Percentiles rank a stretch among this genome's conserved stretches.
Conservation (phyloP, 1,139 yeast genomes). For the Sugiyamaella japonica region DNA sequence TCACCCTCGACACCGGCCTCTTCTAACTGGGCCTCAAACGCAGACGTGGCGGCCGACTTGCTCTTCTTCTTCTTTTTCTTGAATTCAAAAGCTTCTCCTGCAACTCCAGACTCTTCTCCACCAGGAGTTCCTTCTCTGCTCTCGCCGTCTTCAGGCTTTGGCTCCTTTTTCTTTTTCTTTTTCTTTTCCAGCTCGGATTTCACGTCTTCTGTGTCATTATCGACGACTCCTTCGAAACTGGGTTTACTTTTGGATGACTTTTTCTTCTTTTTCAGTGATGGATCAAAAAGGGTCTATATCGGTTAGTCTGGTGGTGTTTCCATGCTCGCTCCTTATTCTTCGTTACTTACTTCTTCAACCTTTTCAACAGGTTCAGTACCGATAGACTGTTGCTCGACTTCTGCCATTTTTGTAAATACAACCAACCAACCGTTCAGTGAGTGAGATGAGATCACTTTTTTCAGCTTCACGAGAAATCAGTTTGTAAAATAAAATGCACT, state of each 20-base stretch:
- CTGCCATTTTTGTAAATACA: slow-evolving; percentile 7
- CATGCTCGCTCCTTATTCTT: too few relatives aligned
- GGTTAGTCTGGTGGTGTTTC: too few relatives aligned
- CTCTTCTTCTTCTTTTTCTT: slow-evolving; percentile 84
- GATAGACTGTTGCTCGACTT: slow-evolving; percentile 5
- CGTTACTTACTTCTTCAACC: slow-evolving; percentile 10
- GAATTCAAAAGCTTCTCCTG: slow-evolving; percentile 60
- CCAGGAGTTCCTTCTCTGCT: slow-evolving; percentile 44
- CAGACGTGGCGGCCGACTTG: slow-evolving; percentile 60
- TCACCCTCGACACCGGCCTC: slow-evolving; percentile 69
- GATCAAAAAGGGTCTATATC: slow-evolving; percentile 32
- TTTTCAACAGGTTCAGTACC: slow-evolving; percentile 11
- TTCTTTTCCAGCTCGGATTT: slow-evolving; percentile 16
- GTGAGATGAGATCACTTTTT: slow-evolving; percentile 11
- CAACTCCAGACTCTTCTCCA: slow-evolving; percentile 10
- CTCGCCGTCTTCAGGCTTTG: slow-evolving; percentile 53
- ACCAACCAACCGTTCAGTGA: background rate
- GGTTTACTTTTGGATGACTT: slow-evolving; percentile 50
- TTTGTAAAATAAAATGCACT: slow-evolving; percentile 7
- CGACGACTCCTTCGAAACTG: slow-evolving; percentile 42
- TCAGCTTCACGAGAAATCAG: slow-evolving; percentile 8
- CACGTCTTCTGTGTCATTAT: slow-evolving; percentile 25
- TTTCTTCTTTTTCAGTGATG: slow-evolving; percentile 74
- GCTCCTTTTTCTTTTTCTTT: slow-evolving; percentile 50
- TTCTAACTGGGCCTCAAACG: slow-evolving; percentile 86